Conservation (phyloP, 345 rosid species). For the Eucalyptus cloeziana region DNA sequence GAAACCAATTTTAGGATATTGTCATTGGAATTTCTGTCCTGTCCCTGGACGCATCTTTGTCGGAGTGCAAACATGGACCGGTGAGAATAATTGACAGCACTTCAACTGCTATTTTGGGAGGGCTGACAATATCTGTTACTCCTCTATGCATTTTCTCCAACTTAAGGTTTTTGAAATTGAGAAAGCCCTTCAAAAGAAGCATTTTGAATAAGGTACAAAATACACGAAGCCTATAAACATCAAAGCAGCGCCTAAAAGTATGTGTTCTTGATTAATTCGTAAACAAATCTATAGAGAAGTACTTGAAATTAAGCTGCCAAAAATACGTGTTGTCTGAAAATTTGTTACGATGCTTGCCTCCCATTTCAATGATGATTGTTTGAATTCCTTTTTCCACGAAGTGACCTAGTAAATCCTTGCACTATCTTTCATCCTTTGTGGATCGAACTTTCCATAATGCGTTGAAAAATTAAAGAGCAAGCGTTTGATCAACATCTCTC, state of each 20-base stretch:
- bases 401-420: background rate
- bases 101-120: background rate
- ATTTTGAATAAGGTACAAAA: background rate
- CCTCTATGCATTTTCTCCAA: background rate
- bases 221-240: background rate
- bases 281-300: background rate
- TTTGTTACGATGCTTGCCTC: background rate
- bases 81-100: background rate
- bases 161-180: background rate
- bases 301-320: background rate
- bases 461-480: background rate
- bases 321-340: background rate
- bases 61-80: background rate
- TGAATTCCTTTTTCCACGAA: background rate
- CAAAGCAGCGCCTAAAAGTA: background rate
- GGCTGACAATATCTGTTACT: background rate
- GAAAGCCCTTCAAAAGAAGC: background rate
- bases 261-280: background rate
- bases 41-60: background rate
- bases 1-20: background rate
- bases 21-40: background rate
- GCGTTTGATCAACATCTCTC: background rate
- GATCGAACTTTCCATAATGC: background rate
- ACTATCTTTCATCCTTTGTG: background rate
- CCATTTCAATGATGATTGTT: background rate